phyloP scores from a whole-genome alignment of 768 basidiomycete genomes.

The Xerocomus potaroensis region DNA sequence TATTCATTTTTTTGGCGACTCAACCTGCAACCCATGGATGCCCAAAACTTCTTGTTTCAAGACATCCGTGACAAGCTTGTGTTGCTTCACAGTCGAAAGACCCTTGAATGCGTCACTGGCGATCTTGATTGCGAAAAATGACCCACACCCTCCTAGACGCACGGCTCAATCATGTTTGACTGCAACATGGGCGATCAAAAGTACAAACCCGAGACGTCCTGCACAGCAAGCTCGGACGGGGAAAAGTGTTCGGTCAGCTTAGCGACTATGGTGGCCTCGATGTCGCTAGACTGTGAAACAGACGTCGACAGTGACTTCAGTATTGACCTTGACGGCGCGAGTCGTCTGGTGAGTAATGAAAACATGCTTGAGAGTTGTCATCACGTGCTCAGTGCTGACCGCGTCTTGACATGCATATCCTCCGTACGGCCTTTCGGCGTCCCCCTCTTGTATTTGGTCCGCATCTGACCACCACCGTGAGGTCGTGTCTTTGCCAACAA shows the following conservation, averaged over 20 bases:
- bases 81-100: constrained; percentile 86
- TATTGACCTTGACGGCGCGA: constrained; percentile 23
- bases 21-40: constrained; percentile 92
- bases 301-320: constrained; percentile 28
- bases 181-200: not conserved
- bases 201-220: constrained; percentile 85
- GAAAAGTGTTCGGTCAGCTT: constrained; percentile 74
- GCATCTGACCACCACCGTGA: constrained; percentile 2
- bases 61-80: constrained; percentile 79
- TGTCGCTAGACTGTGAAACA: constrained; percentile 27
- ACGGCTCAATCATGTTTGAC: constrained; percentile 6
- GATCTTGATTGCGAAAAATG: constrained; percentile 91
- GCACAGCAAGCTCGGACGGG: constrained; percentile 79
- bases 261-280: constrained; percentile 53
- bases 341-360: constrained; percentile 33
- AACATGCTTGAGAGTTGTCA: constrained; percentile 7
- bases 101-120: constrained; percentile 84
- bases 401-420: not conserved
- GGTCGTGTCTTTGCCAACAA: constrained; percentile 8
- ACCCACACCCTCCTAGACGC: constrained; percentile 85
- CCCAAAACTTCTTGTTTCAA: constrained; percentile 86
- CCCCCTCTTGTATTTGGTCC: constrained; percentile 6
- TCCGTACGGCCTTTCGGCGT: constrained; percentile 17
- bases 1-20: constrained; percentile 17
- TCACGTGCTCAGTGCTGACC: constrained; percentile 16